A percentile compares a stretch with the other conserved stretches of the same genome.
Conservation (phyloP, 306 rosid species). For the Acacia melanoxylon region DNA sequence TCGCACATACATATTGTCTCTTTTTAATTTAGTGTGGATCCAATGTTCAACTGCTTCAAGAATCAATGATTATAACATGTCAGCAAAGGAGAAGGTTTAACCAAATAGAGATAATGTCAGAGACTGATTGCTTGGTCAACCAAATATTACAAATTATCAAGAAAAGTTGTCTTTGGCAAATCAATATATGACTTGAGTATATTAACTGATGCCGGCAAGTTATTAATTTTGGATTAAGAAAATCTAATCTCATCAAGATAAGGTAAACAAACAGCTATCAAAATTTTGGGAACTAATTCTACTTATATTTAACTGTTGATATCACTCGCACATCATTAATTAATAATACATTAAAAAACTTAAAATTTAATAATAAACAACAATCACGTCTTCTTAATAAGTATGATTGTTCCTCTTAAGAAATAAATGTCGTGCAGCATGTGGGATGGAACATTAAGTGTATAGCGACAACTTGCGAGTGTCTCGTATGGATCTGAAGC, state of each 20-base stretch:
- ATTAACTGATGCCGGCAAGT: background rate
- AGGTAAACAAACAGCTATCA: background rate
- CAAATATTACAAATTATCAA: too few species aligned
- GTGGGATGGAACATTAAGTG: background rate
- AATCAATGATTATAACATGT: conserved; percentile 5
- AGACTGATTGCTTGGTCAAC: too few species aligned
- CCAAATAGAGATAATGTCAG: too few species aligned
- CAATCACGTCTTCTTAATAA: background rate
- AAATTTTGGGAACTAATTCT: background rate
- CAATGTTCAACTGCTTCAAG: conserved; percentile 5
- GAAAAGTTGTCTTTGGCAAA: too few species aligned
- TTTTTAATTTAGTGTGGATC: conserved; percentile 3
- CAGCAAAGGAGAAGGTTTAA: too few species aligned
- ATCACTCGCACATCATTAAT: background rate
- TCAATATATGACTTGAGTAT: too few species aligned
- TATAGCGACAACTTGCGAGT: background rate
- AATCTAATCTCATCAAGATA: background rate
- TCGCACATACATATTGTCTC: background rate
- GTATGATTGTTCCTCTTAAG: background rate
- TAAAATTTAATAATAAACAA: background rate
- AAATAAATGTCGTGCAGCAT: background rate
- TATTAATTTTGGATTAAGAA: background rate
- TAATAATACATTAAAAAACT: background rate
- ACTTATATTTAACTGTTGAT: background rate
- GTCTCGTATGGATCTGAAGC: background rate